Percentiles rank a stretch among this genome's conserved stretches.
phyloP scores from a whole-genome alignment of 768 basidiomycete species.

The Thelephora aurantiotincta region DNA sequence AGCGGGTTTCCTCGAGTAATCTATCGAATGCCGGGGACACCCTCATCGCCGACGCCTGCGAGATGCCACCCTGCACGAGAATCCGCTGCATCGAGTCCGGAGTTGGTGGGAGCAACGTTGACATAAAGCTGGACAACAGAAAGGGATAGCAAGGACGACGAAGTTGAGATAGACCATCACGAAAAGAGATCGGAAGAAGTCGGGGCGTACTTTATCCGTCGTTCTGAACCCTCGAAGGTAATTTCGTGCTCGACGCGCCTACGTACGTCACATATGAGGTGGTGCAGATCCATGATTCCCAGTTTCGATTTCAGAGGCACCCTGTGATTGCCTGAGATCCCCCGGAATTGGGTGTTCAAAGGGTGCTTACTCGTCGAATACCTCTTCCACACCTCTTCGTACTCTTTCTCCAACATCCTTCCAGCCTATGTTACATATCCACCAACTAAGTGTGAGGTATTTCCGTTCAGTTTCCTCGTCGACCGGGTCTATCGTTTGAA shows the following conservation, averaged over 20 bases:
- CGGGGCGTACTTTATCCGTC: slow-evolving; percentile 34
- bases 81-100: slow-evolving; percentile 56
- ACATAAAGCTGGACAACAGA: slow-evolving; percentile 42
- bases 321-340: slow-evolving; percentile 22
- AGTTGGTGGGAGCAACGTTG: slow-evolving; percentile 64
- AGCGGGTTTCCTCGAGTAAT: slow-evolving; percentile 58
- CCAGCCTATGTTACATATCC: slow-evolving; percentile 89
- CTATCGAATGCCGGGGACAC: slow-evolving; percentile 38
- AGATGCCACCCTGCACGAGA: slow-evolving; percentile 48
- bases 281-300: slow-evolving; percentile 51
- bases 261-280: slow-evolving; percentile 60
- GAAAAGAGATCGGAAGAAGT: neutral
- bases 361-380: slow-evolving; percentile 61
- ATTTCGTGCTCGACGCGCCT: slow-evolving; percentile 62
- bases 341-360: too few relatives aligned
- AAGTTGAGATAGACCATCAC: neutral
- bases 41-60: slow-evolving; percentile 16
- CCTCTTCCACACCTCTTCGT: slow-evolving; percentile 60
- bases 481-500: slow-evolving; percentile 22
- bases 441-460: slow-evolving; percentile 84
- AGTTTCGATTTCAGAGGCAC: slow-evolving; percentile 76
- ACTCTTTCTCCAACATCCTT: slow-evolving; percentile 68
- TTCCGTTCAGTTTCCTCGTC: slow-evolving; percentile 60
- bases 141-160: slow-evolving; percentile 3
- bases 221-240: slow-evolving; percentile 44